These are phyloP conservation scores for Nymphaea colorata DNA, from an alignment of 164 flowering plant genomes.

Conservation along the genomic window DNA sequence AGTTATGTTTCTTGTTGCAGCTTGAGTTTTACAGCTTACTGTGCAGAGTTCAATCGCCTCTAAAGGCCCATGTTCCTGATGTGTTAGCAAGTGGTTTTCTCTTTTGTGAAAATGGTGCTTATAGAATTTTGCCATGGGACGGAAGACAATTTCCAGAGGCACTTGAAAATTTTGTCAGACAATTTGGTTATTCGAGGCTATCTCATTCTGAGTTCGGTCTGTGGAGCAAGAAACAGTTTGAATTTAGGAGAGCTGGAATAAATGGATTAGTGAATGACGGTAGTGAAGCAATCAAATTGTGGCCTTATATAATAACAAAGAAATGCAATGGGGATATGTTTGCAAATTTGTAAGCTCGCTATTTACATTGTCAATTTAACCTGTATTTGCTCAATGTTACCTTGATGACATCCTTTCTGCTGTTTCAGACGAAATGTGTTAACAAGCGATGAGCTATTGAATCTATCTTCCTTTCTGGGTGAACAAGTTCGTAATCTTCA, in stretches of 20 bases:
- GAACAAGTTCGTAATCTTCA: conserved; percentile 75
- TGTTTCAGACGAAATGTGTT: conserved; percentile 59
- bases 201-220: conserved; percentile 54
- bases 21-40: conserved; percentile 70
- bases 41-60: conserved; percentile 33
- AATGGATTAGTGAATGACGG: conserved; percentile 13
- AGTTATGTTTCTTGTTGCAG: conserved; percentile 25
- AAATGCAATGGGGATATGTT: conserved; percentile 77
- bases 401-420: neutral
- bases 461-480: conserved; percentile 79
- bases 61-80: conserved; percentile 61
- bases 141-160: conserved; percentile 68
- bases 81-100: conserved; percentile 76
- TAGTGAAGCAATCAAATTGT: conserved; percentile 23
- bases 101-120: conserved; percentile 43
- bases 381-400: neutral
- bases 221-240: conserved; percentile 61
- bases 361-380: neutral
- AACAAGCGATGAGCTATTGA: conserved; percentile 37
- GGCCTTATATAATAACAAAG: conserved; percentile 77
- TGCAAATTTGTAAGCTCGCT: conserved; percentile 64
- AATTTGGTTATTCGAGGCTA: conserved; percentile 5
- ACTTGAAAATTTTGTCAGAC: conserved; percentile 26
- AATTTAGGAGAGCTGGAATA: conserved; percentile 32
- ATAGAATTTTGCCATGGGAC: conserved; percentile 55